Conservation (phyloP, 1,139 yeast genomes). For the Suhomyces chickasaworum region DNA sequence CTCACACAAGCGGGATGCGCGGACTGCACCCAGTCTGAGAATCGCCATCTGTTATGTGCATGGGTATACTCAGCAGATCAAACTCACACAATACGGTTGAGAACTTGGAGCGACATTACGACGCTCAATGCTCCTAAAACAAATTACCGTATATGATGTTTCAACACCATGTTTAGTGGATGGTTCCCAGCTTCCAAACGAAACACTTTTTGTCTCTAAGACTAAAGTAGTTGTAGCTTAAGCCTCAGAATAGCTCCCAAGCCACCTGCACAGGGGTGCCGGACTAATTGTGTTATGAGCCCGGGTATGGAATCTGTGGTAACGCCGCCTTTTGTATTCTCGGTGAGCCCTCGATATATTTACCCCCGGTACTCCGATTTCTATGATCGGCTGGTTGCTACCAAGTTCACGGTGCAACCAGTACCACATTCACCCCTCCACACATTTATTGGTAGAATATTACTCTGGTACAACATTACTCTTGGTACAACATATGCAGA, state of each 20-base stretch:
- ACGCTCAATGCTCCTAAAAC: not conserved
- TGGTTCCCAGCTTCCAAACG: too few relatives aligned
- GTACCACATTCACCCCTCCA: not conserved
- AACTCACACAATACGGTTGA: not conserved
- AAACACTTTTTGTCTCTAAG: too few relatives aligned
- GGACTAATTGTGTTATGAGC: not conserved
- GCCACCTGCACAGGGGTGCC: not conserved
- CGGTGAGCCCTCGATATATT: not conserved
- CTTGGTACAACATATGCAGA: not conserved
- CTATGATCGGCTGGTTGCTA: not conserved
- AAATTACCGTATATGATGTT: too few relatives aligned
- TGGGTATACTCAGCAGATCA: not conserved
- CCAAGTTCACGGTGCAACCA: not conserved
- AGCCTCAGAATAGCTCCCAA: not conserved
- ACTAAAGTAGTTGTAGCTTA: too few relatives aligned
- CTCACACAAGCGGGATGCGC: slow-evolving; percentile 2
- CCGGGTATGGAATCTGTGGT: not conserved
- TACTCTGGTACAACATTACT: not conserved
- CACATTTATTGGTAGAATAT: not conserved
- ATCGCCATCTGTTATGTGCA: not conserved
- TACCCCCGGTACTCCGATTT: not conserved
- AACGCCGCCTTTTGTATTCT: not conserved
- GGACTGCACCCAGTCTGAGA: not conserved
- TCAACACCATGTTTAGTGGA: too few relatives aligned
- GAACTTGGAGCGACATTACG: not conserved